phyloP scores from a whole-genome alignment of 2,329 filamentous ascomycete genomes.

The Malbranchea zuffiana region DNA sequence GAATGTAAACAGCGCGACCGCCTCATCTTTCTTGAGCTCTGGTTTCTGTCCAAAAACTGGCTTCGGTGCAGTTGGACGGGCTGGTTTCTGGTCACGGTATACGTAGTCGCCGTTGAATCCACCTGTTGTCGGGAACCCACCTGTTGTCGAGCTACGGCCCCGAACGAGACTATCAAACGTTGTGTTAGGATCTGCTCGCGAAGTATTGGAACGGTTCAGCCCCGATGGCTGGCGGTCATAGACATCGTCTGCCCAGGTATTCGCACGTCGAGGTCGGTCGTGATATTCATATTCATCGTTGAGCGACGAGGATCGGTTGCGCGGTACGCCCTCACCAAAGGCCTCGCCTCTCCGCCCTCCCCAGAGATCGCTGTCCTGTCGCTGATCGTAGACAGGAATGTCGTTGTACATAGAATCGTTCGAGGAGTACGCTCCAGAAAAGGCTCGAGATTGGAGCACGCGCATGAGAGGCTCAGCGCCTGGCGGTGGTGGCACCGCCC shows the following conservation, averaged over 20 bases:
- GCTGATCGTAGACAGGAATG: slow-evolving; percentile 74
- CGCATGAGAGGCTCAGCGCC: slow-evolving; percentile 75
- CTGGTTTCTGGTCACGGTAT: slow-evolving; percentile 54
- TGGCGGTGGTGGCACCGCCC: slow-evolving; percentile 64
- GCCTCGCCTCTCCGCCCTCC: slow-evolving; percentile 61
- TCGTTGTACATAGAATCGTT: slow-evolving; percentile 83
- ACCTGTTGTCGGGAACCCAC: slow-evolving; percentile 21
- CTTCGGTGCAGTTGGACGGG: slow-evolving; percentile 76
- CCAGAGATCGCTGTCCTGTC: slow-evolving; percentile 75
- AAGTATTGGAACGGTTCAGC: slow-evolving; percentile 26
- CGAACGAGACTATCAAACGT: slow-evolving; percentile 22
- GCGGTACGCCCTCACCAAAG: slow-evolving; percentile 54
- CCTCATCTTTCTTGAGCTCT: slow-evolving; percentile 54
- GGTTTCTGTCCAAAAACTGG: slow-evolving; percentile 57
- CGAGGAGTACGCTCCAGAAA: slow-evolving; percentile 52
- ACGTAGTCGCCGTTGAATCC: slow-evolving; percentile 40
- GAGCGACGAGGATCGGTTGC: slow-evolving; percentile 43
- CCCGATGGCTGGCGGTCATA: slow-evolving; percentile 33
- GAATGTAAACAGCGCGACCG: slow-evolving; percentile 84
- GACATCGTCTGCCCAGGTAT: slow-evolving; percentile 41
- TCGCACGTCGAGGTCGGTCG: slow-evolving; percentile 40
- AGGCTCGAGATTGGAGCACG: slow-evolving; percentile 74
- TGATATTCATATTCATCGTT: slow-evolving; percentile 46
- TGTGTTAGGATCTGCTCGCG: slow-evolving; percentile 26
- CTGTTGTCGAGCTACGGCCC: slow-evolving; percentile 7